Evolutionary conservation across 2,329 filamentous ascomycete species (phyloP), one percentile per base, ranked within the genome.

Genomic region (Immersiporthe knoxdaviesiana): DNA sequence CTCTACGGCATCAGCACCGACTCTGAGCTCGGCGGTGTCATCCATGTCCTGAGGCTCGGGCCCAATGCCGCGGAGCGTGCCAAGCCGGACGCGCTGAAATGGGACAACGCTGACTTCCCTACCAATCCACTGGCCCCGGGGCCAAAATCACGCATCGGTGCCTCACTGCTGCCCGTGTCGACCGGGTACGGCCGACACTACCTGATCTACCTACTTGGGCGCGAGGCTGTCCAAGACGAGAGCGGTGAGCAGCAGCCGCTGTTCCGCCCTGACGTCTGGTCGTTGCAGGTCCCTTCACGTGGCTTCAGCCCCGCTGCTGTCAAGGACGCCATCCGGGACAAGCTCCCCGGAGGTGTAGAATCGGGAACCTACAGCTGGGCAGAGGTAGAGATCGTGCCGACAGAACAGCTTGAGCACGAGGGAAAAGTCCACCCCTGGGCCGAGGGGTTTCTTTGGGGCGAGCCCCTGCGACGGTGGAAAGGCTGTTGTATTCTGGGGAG

Each of bases 401-500:
- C 81, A 7, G 81, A 82, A 70, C 79, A 83, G 66, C 78, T 78
- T 30, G 79, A 79, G 16, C 74, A 73, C n/a, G 79, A 81, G 63
- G 83, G 83, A 32, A 82, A 81, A 70, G 76, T 76, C 1, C 80
- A 81, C 70, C 81, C n/a, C 76, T 24, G 81, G 78, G 6, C 79
- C 78, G 44, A 75, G 77, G 75, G 80, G 72, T 65, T 84, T 71
- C 76, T 85, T 75, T 69, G 79, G 70, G 61, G 84, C 76, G 70
- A 77, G 69, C 72, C 77, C 80, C 0, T 82, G 84, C 64, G 77
- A 83, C 4, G 82, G 83, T 71, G 84, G 81, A 3, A 82, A 80
- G 63, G 83, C 78, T 18, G 79, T 85, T 8, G 77, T 87, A 3
- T 72, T 86, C 16, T 88, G 85, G 85, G 86, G 85, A n/a, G 85